These are phyloP conservation scores for Plasmodium gonderi DNA, from an alignment of 169 alveolate genomes.

Conservation along the genomic window DNA sequence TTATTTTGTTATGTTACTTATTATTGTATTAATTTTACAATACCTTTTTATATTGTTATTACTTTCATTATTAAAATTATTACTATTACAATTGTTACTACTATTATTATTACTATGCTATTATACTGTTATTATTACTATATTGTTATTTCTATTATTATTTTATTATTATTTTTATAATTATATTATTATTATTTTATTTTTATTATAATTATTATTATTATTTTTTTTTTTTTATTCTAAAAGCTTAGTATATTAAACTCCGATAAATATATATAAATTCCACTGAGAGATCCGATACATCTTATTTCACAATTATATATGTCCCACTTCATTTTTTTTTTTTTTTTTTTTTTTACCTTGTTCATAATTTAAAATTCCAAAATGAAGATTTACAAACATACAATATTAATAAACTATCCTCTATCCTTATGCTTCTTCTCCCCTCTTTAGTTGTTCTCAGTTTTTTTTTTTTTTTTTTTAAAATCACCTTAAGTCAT, in stretches of 20 bases:
- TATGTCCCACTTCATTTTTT: neutral
- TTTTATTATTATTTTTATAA: no score
- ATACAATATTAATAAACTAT: no score
- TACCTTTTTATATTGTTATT: no score
- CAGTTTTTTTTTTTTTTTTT: no score
- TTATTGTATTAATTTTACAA: no score
- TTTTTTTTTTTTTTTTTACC: neutral
- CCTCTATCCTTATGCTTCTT: no score
- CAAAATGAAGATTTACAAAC: neutral
- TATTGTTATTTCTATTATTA: neutral
- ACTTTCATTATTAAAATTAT: neutral
- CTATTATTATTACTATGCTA: neutral
- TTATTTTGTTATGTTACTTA: no score
- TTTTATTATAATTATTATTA: neutral
- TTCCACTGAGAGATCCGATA: neutral
- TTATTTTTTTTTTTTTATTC: neutral
- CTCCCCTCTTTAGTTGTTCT: no score
- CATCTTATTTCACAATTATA: neutral
- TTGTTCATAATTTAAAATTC: neutral
- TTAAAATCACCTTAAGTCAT: no score
- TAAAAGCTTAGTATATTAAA: no score
- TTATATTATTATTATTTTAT: neutral
- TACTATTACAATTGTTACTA: neutral
- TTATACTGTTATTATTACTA: neutral
- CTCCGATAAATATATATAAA: no score